Evolutionary conservation across 306 rosid species (phyloP), one percentile per base, ranked within the genome.

Genomic region (cucumber (Cucumis sativus)): DNA sequence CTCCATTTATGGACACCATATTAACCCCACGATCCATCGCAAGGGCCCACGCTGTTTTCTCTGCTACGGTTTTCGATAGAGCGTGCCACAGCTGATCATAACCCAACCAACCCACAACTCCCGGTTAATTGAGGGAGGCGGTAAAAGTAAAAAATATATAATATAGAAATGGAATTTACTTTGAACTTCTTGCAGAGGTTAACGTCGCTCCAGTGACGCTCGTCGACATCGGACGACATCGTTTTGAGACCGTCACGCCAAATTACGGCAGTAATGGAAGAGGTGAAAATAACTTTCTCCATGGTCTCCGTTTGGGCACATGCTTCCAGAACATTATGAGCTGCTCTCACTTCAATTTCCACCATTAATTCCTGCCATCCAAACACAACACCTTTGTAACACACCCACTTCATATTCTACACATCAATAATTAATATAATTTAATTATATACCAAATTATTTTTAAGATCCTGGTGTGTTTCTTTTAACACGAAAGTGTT

Each of bases 261-360:
- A 47, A 83, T 21, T 8, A 83, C 83, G 41, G 86, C 83, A 3
- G 86, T 83, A 15, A 77, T 51, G 10, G 86, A 83, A 43, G 86
- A 83, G 5, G 86, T 70, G 35, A 83, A 83, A 33, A 83, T 69
- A 3, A 83, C 86, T 56, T 77, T 83, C 6, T 83, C 59, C 1
- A 83, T 63, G 49, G 83, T 77, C 6, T 83, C 79, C 1, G 83
- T 83, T 35, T 80, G 86, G 10, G 83, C 83, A 80, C 86, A 83
- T 39, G 86, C 86, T 80, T 83, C 86, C 79, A 83, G 83, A 12
- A 83, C 83, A 55, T 83, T 83, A 59, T 83, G 86, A 77, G 86
- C 86, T 71, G 86, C 86, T 73, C 83, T 80, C 7, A 83, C 86
- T 83, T 83, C 86, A 5, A 66, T 40, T 20, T 83, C 86, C 23